Evolutionary conservation across 1,139 yeast species (phyloP), one percentile per base, ranked within the genome.

Genomic region (Blastobotrys serpentis): DNA sequence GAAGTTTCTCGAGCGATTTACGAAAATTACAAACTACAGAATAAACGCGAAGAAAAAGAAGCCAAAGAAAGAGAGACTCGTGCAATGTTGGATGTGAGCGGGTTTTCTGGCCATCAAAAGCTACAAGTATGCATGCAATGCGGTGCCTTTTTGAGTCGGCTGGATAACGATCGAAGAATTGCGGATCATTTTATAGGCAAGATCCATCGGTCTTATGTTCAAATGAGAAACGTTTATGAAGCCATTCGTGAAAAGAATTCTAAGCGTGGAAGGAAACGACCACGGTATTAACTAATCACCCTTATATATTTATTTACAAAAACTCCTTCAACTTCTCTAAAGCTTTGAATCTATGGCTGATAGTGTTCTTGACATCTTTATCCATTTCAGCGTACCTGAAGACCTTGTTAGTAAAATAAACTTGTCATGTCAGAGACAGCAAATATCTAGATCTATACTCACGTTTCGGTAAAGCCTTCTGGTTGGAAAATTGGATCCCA

Each of bases 401-500:
- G n/a, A n/a, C 19, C 8, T 5, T 36, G 40, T 36, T 36, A 36
- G 40, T 11, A 33, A 33, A 5, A n/a, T n/a, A n/a, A n/a, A n/a
- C n/a, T n/a, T n/a, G n/a, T n/a, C n/a, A n/a, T n/a, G n/a, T n/a
- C n/a, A n/a, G n/a, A n/a, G n/a, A n/a, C n/a, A n/a, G n/a, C n/a
- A n/a, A n/a, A n/a, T n/a, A n/a, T n/a, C n/a, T n/a, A n/a, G n/a
- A n/a, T n/a, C n/a, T n/a, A n/a, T n/a, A 19, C 40, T 36, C 19
- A 36, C 30, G 98, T 90, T 63, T 82, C 68, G 16, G 67, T 67
- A 44, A 57, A 61, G 1, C 92, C 95, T 33, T 71, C 69, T 2
- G 98, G 98, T 69, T 83, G 77, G 67, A 92, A 92, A 44, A 87
- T 73, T 4, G 96, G 83, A 69, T 92, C 97, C 96, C 97, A 94